Evolutionary conservation across 1,139 yeast genomes (phyloP), one percentile per base, ranked within the genome.

Genomic region (Chernovozyma aurita): DNA sequence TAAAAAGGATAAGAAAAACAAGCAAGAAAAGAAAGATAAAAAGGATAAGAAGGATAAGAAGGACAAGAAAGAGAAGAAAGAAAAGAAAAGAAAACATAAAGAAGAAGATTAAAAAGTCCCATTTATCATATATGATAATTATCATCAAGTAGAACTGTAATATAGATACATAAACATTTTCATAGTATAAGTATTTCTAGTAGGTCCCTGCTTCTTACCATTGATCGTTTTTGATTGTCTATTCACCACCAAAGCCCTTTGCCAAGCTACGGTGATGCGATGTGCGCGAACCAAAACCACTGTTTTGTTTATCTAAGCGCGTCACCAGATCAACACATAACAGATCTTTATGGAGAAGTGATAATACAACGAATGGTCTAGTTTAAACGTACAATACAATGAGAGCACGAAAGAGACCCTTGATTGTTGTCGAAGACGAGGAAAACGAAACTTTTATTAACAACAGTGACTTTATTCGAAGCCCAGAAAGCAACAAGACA

Each of bases 1-100:
- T 26, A 48, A 51, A 46, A 55, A 65, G 64, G 50, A 65, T 65
- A 65, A 65, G 50, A 65, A 66, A 43, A 59, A 70, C 30, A 54
- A 46, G 40, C 42, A 48, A 33, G 44, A 45, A 26, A 47, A 50
- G 45, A 42, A 45, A 32, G 47, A 50, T 30, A 46, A 49, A 43
- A 44, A 50, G 36, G 50, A 50, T 15, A 48, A 49, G 45, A 45
- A 47, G 37, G 47, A 48, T 24, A 49, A 53, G 43, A 45, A 52
- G 36, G 47, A 50, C 15, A 45, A 50, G 41, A 44, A 47, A 33
- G 45, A 47, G 6, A 46, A 49, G 38, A 46, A 49, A 32, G 43
- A 43, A 14, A 33, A 41, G 31, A 40, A 42, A 31, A n/a, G 31
- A 35, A 34, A 33, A 38, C 31, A 34, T 36, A 16, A 11, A 26